Evolutionary conservation across 2,329 filamentous ascomycete genomes (phyloP), one percentile per base, ranked within the genome.

Genomic region (Aureobasidium sp.): DNA sequence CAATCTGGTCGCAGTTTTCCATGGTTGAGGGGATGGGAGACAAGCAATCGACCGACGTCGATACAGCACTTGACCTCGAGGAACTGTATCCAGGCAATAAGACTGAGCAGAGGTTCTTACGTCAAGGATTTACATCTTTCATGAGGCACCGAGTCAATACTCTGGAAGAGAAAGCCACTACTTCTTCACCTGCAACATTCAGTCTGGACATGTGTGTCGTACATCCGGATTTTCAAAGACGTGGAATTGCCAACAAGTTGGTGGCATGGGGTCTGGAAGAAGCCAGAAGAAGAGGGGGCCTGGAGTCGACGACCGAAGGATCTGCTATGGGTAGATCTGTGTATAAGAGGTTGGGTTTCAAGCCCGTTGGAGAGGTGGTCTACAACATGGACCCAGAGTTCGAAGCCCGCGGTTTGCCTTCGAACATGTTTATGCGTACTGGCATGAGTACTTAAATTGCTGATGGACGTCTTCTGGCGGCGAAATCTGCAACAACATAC

Each of bases 1-100:
- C 83, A 2, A 79, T 84, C 61, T 86, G 83, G 83, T 67, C 74
- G 9, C 83, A 85, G 65, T 69, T 74, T 0, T 84, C 82, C 0
- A 70, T 74, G 7, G 76, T 83, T 0, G 72, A 76, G 1, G 82
- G 81, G 14, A 68, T 76, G 53, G 83, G 83, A 14, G 77, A 80
- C 29, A 64, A 63, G 27, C 76, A 72, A 1, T 62, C 72, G 5
- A 68, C 72, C 15, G 72, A 77, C 22, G 66, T 79, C 3, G 67
- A 83, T 62, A 44, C 45, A 2, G 37, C 47, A 15, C 15, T 31
- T 12, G 22, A 61, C 9, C 29, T 61, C 6, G 14, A 61, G 6
- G 47, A 61, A 34, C 14, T 61, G 3, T 47, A 47, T 5, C 57
- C 57, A 20, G 47, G 37, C 8, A 39, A 52, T 20, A 72, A 77